Evolutionary conservation across 164 flowering plant species (phyloP).

Genomic region (Cinnamomum chago): DNA sequence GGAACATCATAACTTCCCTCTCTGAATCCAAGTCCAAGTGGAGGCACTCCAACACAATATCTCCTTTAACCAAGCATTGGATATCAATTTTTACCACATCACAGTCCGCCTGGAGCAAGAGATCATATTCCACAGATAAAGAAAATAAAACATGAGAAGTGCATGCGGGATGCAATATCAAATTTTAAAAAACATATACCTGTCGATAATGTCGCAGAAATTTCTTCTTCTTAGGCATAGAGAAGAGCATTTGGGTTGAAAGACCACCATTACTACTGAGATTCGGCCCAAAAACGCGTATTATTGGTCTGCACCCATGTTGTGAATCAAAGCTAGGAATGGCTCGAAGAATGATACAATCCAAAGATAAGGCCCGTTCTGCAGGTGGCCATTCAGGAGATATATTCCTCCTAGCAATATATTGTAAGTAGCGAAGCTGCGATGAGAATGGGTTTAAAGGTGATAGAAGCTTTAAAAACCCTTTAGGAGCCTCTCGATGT

Average conservation of each 20-base stretch:
- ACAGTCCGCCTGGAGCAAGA: conserved; percentile 67
- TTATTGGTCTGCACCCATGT: conserved; percentile 86
- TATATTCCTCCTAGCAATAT: conserved; percentile 84
- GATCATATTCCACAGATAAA: neutral
- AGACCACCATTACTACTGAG: conserved; percentile 60
- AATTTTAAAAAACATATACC: conserved; percentile 31
- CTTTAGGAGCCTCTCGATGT: conserved; percentile 96
- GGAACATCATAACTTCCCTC: conserved; percentile 98
- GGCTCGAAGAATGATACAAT: conserved; percentile 85
- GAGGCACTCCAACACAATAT: conserved; percentile 92
- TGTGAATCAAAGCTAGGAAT: conserved; percentile 82
- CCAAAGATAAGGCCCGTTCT: conserved; percentile 86
- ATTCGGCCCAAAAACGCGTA: conserved; percentile 88
- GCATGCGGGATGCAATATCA: neutral
- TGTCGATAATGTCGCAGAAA: conserved; percentile 66
- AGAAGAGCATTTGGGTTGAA: conserved; percentile 79
- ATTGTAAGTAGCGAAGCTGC: conserved; percentile 93
- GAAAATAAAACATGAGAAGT: neutral
- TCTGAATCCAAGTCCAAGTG: conserved; percentile 82
- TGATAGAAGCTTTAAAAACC: conserved; percentile 74
- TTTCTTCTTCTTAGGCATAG: conserved; percentile 78
- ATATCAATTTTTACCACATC: conserved; percentile 95
- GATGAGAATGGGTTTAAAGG: conserved; percentile 94
- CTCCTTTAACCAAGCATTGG: conserved; percentile 95
- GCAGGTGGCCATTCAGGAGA: conserved; percentile 94